Evolutionary conservation across 2,329 filamentous ascomycete genomes (phyloP), one percentile per base, ranked within the genome.

Genomic region (Stemphylium lycopersici): DNA sequence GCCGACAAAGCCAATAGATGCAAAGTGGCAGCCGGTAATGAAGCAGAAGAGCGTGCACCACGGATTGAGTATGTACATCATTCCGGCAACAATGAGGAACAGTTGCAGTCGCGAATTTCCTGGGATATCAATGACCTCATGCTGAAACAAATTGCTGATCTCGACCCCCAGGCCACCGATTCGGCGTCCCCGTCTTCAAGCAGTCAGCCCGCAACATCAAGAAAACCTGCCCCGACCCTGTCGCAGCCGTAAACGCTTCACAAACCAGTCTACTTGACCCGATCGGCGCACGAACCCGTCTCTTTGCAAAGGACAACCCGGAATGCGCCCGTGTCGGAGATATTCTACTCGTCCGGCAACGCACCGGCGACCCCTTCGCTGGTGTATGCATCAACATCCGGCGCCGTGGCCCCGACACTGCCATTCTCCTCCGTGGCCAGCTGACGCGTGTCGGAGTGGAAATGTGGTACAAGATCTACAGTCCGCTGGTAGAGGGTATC

Each of bases 401-500:
- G 51, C 84, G 91, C 49, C 84, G 90, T 6, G 92, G 92, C 55
- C 85, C 95, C 56, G 93, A 98, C 78, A 96, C 91, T 2, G 90
- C 90, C 4, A 88, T 99, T 50, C 79, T 96, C 55, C 82, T 99
- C 56, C 85, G 95, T 52, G 93, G 93, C 67, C 87, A 96, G 72
- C 80, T 99, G 66, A 93, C 91, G 63, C 86, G 90, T 66, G 86
- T 96, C 6, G 90, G 91, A 56, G 91, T 96, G 56, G 95, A 99
- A 84, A 95, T 96, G 91, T 96, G 91, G 88, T 92, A 90, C 78
- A 99, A 99, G 82, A 83, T 98, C 55, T 98, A 95, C 81, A 90
- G 87, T 71, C 93, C 93, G 56, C 89, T 90, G 71, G 89, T 98
- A 29, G 87, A 90, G 73, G 91, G 90, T 61, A 91, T 99, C 70